phyloP scores from a whole-genome alignment of 768 basidiomycete species.

The Sarcomyxa edulis region DNA sequence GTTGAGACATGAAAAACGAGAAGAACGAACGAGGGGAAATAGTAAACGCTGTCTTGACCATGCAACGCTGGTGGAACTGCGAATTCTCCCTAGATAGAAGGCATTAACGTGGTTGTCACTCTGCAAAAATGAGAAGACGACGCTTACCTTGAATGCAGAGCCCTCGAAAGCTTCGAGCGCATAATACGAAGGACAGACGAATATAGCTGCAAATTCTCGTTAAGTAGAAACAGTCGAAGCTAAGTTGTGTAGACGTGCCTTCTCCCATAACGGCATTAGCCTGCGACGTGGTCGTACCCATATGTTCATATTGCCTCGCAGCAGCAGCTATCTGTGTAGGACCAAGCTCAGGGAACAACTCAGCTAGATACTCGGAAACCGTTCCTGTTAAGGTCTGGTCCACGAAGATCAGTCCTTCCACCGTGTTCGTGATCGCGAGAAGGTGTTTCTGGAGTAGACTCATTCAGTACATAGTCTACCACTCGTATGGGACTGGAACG shows the following conservation, averaged over 20 bases:
- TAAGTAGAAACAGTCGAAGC: no score
- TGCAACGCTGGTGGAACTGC: constrained; percentile 37
- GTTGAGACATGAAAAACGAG: background rate
- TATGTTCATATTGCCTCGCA: constrained; percentile 7
- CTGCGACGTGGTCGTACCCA: constrained; percentile 2
- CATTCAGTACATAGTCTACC: no score
- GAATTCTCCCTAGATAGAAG: constrained; percentile 29
- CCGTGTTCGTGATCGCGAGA: constrained; percentile 17
- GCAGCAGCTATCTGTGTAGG: constrained; percentile 3
- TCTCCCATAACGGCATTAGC: constrained; percentile 24
- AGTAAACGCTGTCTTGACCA: constrained; percentile 30
- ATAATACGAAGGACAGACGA: constrained; percentile 40
- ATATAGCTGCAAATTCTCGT: constrained; percentile 39
- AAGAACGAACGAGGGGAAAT: constrained; percentile 33
- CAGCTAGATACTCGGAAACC: constrained; percentile 9
- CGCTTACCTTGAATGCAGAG: constrained; percentile 26
- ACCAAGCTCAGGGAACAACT: constrained; percentile 13
- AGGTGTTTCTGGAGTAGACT: constrained; percentile 11
- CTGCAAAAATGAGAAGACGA: background rate
- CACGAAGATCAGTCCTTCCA: constrained; percentile 21
- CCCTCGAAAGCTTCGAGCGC: constrained; percentile 25
- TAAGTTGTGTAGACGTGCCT: constrained; percentile 20
- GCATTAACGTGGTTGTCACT: background rate
- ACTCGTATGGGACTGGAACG: constrained; percentile 7
- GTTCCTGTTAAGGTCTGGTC: constrained; percentile 7